Conservation (phyloP, 306 rosid genomes). For the Mimosa pudica region DNA sequence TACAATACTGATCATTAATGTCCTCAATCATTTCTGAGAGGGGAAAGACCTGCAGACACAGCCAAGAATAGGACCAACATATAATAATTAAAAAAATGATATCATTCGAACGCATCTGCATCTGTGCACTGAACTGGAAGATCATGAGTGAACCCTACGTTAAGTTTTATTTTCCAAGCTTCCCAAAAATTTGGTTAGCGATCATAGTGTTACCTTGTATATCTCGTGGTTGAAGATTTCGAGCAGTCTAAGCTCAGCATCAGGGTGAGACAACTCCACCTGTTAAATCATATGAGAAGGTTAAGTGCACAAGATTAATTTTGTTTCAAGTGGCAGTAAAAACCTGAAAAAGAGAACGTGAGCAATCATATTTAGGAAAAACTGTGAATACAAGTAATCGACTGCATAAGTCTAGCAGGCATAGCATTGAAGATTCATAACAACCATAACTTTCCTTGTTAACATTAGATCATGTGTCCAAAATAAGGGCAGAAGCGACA, state of each 20-base stretch:
- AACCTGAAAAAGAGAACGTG: constrained; percentile 3
- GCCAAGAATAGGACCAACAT: constrained; percentile 19
- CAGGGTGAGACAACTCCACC: constrained; percentile 78
- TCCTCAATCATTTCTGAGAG: constrained; percentile 78
- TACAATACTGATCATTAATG: constrained; percentile 90
- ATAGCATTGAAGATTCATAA: not conserved
- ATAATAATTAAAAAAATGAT: not conserved
- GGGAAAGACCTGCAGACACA: constrained; percentile 78
- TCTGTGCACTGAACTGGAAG: constrained; percentile 10
- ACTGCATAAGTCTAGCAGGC: constrained; percentile 19
- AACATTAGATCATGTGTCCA: constrained; percentile 16
- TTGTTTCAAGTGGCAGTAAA: not conserved
- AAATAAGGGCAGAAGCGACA: not conserved
- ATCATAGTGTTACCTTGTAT: constrained; percentile 63
- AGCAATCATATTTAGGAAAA: not conserved
- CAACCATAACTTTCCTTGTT: not conserved
- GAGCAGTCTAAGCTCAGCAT: constrained; percentile 88
- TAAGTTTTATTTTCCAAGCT: not conserved
- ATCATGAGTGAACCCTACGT: constrained; percentile 1
- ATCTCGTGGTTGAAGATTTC: constrained; percentile 92
- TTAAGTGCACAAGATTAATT: constrained; percentile 15
- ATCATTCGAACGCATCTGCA: constrained; percentile 12
- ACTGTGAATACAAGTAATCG: not conserved
- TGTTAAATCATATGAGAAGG: constrained; percentile 36
- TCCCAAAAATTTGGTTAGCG: not conserved